Base-by-base conservation (phyloP, 1,284 basidiomycete species). In the Trichosporon asahii region DNA sequence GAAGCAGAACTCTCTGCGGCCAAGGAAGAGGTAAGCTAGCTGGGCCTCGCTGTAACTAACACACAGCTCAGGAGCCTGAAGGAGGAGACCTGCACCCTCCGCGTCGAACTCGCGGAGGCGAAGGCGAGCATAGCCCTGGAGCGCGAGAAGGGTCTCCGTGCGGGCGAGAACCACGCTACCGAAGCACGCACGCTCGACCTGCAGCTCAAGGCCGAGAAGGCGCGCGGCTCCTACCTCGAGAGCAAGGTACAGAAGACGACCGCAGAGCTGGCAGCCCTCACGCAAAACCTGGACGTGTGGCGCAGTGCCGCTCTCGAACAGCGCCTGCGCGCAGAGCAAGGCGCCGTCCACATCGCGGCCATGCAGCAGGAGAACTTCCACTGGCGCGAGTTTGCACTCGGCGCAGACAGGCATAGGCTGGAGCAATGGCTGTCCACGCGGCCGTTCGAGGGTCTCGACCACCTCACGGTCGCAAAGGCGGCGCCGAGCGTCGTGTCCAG, bases 361-460 rank as follows among this genome's bases (percentile, higher is more conserved):
- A 46, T 73, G 53, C 72, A 73, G 65, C 68, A 68, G 46, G 72
- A 73, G 33, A 73, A 73, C 67, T 73, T 66, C 67, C 70, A 73
- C 65, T 73, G 72, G 72, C 72, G 72, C 60, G 68, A 73, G 68
- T 73, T 73, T 33, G 72, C 72, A 35, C 70, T 73, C 29, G 70
- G 70, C 61, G 72, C 72, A 3, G 72, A 73, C 65, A 66, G 72
- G 7, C 63, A 71, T 53, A n/a, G 72, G 29, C 61, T 73, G 23
- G 68, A 71, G 33, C 57, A 65, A 63, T 73, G 68, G 68, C 70
- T 73, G 15, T 31, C 27, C 25, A 68, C 68, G 11, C 63, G 63
- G 8, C 72, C 72, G 11, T 73, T 73, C 63, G 65, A 69, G 35
- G 69, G 69, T 1, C 55, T 66, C 64, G 68, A 69, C 57, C 25